Base-by-base conservation (phyloP, 2,329 filamentous ascomycete species). In the Aspergillus carbonarius region DNA sequence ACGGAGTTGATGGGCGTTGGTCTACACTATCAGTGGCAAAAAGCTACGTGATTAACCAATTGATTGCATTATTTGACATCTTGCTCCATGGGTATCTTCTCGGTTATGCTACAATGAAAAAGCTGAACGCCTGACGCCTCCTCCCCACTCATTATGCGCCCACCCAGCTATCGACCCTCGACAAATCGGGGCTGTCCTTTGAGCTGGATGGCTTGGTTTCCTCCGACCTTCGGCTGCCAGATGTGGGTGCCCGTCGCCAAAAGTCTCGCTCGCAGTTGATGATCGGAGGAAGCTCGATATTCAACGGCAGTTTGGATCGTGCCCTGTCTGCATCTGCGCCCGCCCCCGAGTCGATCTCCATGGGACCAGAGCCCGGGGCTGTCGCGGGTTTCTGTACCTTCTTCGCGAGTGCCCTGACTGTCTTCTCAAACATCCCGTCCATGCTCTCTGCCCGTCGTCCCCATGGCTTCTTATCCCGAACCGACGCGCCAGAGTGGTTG, bases 181-280 rank as follows among this genome's bases (percentile, higher is more conserved):
- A 66, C 17, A 66, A 55, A 39, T 62, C 65, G 18, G 62, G 57
- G 25, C 60, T 58, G 39, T 62, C 66, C 55, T 72, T 73, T 17
- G 59, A 59, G 18, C 64, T 63, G 25, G 59, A 51, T 10, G 66
- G 61, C 60, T 77, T 40, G 35, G 13, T 71, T 47, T 76, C 71
- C 55, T 76, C 75, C 52, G 65, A 55, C 63, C 70, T 62, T 39
- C 70, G 72, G 59, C 71, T 73, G 54, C 64, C 66, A 5, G 71
- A 66, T 30, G 72, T 67, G 27, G 74, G 74, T 57, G 80, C 80
- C n/a, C 69, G 66, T 58, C 84, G 80, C 82, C 84, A 87, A 63
- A 82, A 82, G 42, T 79, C 78, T 65, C 82, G 80, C 60, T 88
- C 84, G 59, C 85, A 84, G 65, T 88, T 88, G 53, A 88, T 85